Conservation (phyloP, 768 basidiomycete genomes). For the Chalciporus piperatus region DNA sequence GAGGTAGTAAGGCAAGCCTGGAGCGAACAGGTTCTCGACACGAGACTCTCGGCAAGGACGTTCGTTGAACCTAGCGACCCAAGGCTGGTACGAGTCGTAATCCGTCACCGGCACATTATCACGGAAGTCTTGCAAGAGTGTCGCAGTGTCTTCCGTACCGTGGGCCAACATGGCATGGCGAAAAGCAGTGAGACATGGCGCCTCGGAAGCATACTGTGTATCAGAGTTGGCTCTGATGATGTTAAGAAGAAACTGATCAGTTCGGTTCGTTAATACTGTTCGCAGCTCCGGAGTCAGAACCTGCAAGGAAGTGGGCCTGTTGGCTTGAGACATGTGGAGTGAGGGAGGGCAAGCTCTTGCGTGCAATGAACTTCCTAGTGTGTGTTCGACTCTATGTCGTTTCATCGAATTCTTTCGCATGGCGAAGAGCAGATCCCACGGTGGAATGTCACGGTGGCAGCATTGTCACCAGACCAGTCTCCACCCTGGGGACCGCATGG, state of each 20-base stretch:
- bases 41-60: conserved; percentile 6
- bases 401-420: no score
- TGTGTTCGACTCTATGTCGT: no score
- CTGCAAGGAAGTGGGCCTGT: not conserved
- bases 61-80: conserved; percentile 8
- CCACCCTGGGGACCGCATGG: no score
- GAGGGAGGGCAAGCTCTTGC: no score
- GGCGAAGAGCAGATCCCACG: no score
- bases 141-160: not conserved
- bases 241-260: conserved; percentile 2
- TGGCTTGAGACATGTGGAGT: not conserved
- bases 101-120: conserved; percentile 10
- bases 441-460: no score
- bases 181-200: conserved; percentile 2
- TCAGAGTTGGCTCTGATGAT: conserved; percentile 1
- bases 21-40: conserved; percentile 14
- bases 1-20: conserved; percentile 11
- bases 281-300: conserved; percentile 7
- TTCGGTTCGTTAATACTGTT: not conserved
- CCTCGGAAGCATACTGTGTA: conserved; percentile 8
- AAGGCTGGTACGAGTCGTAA: conserved; percentile 12
- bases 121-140: conserved; percentile 6
- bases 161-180: not conserved
- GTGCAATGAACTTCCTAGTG: no score
- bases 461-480: no score